Evolutionary conservation across 2,329 filamentous ascomycete genomes (phyloP), one percentile per base, ranked within the genome.

Genomic region (Fusarium sp.): DNA sequence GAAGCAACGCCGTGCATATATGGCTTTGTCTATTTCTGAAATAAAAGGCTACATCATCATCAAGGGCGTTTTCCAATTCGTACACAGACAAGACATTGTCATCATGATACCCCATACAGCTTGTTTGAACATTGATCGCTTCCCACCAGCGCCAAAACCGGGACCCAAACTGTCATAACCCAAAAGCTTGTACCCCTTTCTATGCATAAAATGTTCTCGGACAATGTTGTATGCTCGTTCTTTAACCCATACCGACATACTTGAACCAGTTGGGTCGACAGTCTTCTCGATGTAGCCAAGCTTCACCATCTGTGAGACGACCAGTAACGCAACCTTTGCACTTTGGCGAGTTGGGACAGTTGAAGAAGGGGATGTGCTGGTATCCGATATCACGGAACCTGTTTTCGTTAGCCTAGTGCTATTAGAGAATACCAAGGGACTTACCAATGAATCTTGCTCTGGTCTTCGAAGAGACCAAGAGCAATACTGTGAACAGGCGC

Each of bases 321-420:
- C 95, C 96, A 1, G 93, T 88, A n/a, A 90, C 87, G 79, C 95
- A 98, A 71, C 93, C 93, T 71, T 87, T 91, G 79, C 95, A 98
- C 81, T 98, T 98, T 51, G 93, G 92, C 55, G 92, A 97, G 82
- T 97, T 98, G 67, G 96, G 96, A 78, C 96, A 99, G 83, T 99
- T 99, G 86, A 97, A 97, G 83, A 97, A 99, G 46, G 96, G 96
- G 56, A 98, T 94, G 75, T 99, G 96, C 76, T 98, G 94, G 82
- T 99, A 99, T 61, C 96, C 96, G 72, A 99, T 98, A 79, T 99
- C 96, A 56, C 95, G 94, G 90, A 99, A 99, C 94, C 94, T 97
- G 30, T 18, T 58, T 51, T 62, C 13, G 61, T 48, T 30, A 59
- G 42, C 26, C 12, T n/a, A 31, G 11, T 54, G 18, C 9, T 48